Base-by-base conservation (phyloP, 2,329 filamentous ascomycete genomes). In the Teratosphaeriaceae sp. region DNA sequence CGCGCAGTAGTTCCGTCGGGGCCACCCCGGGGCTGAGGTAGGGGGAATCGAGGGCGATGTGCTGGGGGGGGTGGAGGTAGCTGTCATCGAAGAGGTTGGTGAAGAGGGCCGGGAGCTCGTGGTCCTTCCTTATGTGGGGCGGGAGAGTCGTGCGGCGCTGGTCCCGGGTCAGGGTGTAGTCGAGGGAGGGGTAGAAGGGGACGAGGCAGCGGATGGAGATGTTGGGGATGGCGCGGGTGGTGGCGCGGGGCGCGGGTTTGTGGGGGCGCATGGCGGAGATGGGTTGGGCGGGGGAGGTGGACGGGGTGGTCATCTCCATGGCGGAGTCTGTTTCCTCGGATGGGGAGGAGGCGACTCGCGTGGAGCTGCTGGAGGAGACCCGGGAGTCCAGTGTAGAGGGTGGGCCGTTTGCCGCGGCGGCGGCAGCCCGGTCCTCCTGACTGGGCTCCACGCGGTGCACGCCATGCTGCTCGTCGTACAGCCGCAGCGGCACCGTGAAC, bases 151-250 rank as follows among this genome's bases (percentile, higher is more conserved):
- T 71, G 30, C 78, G 72, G 23, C 79, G 78, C 50, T 78, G 70
- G 19, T 71, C 74, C 22, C 79, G 75, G 2, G 77, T 74, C 38
- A 75, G 69, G 11, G 78, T 76, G 59, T 80, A 81, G 60, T 82
- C 79, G 26, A 78, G 71, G 20, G 76, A 69, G 1, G 79, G 79
- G 48, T 82, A 82, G 73, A 77, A 82, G 38, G 75, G 73, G 29
- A 79, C 70, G 41, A 80, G 70, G 36, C 72, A 74, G 44, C 75
- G 65, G 47, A 82, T 73, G 18, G 69, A 65, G 19, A 79, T 56
- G 20, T 56, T 43, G 24, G 53, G 49, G 24, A 48, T 48, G 42
- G 29, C 47, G 40, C 41, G 36, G 31, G 40, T 26, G 18, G 29
- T 29, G 11, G 38, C 23, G 3, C 40, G 31, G 38, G 43, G 24